Conservation (phyloP, 768 basidiomycete species). For the Naganishia randhawae region DNA sequence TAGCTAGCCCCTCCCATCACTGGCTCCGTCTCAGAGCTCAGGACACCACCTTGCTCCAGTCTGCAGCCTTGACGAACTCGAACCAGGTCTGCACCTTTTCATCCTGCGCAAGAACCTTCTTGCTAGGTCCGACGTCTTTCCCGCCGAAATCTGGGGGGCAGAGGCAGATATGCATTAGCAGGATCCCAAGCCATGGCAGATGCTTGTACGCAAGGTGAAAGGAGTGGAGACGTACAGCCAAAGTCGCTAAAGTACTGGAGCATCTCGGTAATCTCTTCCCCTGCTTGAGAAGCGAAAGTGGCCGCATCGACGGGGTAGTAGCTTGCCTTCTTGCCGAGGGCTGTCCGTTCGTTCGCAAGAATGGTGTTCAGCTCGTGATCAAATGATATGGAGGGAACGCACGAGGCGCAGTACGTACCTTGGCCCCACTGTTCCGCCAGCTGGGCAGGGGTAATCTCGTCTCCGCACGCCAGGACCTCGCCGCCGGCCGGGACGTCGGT, state of each 20-base stretch:
- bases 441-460: slow-evolving; percentile 18
- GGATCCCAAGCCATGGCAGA: too few species aligned
- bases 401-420: slow-evolving; percentile 5
- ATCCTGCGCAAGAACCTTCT: slow-evolving; percentile 3
- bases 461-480: slow-evolving; percentile 24
- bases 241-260: slow-evolving; percentile 28
- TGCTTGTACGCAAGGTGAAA: not conserved
- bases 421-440: slow-evolving; percentile 17
- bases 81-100: slow-evolving; percentile 27
- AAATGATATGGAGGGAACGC: not conserved
- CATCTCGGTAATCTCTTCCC: slow-evolving; percentile 29
- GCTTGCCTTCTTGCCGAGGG: not conserved
- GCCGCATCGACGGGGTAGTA: slow-evolving; percentile 3
- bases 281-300: slow-evolving; percentile 4
- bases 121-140: slow-evolving; percentile 23
- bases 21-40: too few species aligned
- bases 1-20: too few species aligned
- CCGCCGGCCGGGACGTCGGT: not conserved
- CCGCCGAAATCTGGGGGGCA: slow-evolving; percentile 23
- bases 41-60: slow-evolving; percentile 24
- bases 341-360: not conserved
- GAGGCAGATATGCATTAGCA: not conserved
- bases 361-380: not conserved
- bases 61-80: slow-evolving; percentile 13
- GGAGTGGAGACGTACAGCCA: slow-evolving; percentile 23